Evolutionary conservation across 306 rosid genomes (phyloP).

Genomic region (Gleditsia sinensis): DNA sequence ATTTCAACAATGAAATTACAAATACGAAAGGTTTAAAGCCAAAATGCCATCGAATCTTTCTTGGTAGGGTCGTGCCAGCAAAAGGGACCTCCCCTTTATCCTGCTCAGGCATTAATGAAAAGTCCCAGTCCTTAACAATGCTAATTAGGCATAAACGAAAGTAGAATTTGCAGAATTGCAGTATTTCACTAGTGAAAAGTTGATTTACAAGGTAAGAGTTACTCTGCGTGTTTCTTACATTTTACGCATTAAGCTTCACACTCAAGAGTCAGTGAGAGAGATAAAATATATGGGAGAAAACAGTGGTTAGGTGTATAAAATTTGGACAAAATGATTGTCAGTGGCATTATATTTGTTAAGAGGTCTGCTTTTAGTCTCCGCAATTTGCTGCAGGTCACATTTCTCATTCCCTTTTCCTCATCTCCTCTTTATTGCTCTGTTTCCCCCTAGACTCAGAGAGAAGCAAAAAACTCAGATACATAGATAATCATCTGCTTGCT

Average conservation of each 20-base stretch:
- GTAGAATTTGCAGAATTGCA: too few relatives aligned
- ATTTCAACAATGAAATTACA: background rate
- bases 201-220: background rate
- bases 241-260: conserved; percentile 37
- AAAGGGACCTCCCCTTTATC: too few relatives aligned
- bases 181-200: background rate
- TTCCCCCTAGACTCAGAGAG: background rate
- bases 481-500: conserved; percentile 19
- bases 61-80: background rate
- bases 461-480: background rate
- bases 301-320: conserved; percentile 60
- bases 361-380: conserved; percentile 52
- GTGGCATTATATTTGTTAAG: conserved; percentile 53
- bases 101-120: too few relatives aligned
- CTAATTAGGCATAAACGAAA: background rate
- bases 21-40: background rate
- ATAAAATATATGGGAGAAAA: conserved; percentile 27
- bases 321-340: conserved; percentile 69
- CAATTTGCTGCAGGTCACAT: conserved; percentile 49
- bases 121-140: too few relatives aligned
- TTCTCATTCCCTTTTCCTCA: conserved; percentile 37
- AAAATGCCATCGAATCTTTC: too few relatives aligned
- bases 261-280: background rate
- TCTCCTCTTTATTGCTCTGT: conserved; percentile 33
- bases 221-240: conserved; percentile 13